These are phyloP conservation scores for Colletotrichum simmondsii DNA, from an alignment of 2,329 filamentous ascomycete genomes.

Conservation along the genomic window DNA sequence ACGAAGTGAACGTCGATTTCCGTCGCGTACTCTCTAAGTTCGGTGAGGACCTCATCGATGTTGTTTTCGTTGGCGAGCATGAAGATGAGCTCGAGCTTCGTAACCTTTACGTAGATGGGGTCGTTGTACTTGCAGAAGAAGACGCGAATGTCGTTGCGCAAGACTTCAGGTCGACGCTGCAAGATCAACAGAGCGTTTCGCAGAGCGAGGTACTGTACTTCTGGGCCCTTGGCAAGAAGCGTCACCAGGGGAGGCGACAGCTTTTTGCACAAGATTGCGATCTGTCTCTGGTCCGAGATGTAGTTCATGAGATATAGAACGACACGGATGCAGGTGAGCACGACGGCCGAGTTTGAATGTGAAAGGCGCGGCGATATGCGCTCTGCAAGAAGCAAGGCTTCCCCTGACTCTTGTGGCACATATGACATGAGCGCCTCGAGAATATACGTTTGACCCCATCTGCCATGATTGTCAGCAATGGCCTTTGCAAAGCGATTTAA, in stretches of 20 bases:
- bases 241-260: constrained; percentile 95
- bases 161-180: constrained; percentile 89
- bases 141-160: constrained; percentile 96
- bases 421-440: constrained; percentile 98
- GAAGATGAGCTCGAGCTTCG: constrained; percentile 97
- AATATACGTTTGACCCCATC: constrained; percentile 99
- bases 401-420: constrained; percentile 88
- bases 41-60: constrained; percentile 93
- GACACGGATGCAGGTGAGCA: constrained; percentile 94
- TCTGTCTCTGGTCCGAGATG: constrained; percentile 90
- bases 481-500: neutral
- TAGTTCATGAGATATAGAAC: constrained; percentile 99
- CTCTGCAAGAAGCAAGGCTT: constrained; percentile 90
- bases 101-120: constrained; percentile 99
- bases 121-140: constrained; percentile 99
- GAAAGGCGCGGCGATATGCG: constrained; percentile 95
- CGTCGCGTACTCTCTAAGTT: constrained; percentile 94
- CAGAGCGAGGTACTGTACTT: constrained; percentile 97
- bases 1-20: constrained; percentile 99
- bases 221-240: constrained; percentile 92
- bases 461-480: constrained; percentile 47
- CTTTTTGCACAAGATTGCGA: constrained; percentile 88
- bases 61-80: constrained; percentile 97
- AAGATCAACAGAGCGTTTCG: constrained; percentile 94
- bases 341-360: constrained; percentile 96